Evolutionary conservation across 2,329 filamentous ascomycete species (phyloP).

Genomic region (Ascochyta clinopodiicola): DNA sequence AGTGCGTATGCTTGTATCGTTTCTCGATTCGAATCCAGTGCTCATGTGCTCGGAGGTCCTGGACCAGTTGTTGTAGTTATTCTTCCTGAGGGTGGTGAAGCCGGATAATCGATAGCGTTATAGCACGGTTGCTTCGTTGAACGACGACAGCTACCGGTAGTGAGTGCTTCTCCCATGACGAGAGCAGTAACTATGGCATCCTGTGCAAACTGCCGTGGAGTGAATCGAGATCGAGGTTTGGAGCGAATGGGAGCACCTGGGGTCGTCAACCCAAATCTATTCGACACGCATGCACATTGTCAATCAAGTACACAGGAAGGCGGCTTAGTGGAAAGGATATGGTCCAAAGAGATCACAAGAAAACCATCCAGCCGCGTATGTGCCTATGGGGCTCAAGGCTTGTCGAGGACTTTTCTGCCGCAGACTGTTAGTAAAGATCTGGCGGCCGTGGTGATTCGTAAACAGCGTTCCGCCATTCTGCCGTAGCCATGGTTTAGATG

Average conservation of each 20-base stretch:
- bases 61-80: not conserved
- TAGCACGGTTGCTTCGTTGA: not conserved
- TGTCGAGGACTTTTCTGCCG: not conserved
- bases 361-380: not conserved
- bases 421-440: not conserved
- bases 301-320: not conserved
- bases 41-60: not conserved
- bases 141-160: not conserved
- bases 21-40: not conserved
- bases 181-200: too few species aligned
- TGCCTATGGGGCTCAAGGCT: not conserved
- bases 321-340: not conserved
- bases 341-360: not conserved
- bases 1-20: not conserved
- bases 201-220: not conserved
- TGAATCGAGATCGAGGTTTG: not conserved
- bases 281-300: not conserved
- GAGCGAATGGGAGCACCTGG: not conserved
- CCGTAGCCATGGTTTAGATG: not conserved
- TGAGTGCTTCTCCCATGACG: not conserved
- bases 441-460: not conserved
- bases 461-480: not conserved
- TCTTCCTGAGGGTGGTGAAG: too few species aligned
- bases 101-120: not conserved
- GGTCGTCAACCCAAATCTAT: not conserved